Evolutionary conservation across 805 yeast species (phyloP), one percentile per base, ranked within the genome.

Genomic region (Wickerhamiella allomyrinae): DNA sequence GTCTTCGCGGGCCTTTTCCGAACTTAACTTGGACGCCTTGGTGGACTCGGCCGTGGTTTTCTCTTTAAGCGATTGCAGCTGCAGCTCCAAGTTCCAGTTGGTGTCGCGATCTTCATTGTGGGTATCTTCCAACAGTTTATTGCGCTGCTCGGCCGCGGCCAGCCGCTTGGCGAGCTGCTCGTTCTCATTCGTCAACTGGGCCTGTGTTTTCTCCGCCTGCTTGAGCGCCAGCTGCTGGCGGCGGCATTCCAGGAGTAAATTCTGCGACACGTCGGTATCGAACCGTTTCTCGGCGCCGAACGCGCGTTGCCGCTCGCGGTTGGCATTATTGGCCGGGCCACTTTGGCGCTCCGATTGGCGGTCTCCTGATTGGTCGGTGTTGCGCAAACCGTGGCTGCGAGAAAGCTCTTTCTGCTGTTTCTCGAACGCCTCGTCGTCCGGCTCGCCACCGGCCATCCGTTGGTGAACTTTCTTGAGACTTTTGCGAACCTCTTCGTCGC

Each of bases 41-140:
- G 45, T 54, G 8, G 50, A 38, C 5, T 53, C 47, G 24, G 49
- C 45, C 6, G 37, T 10, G 3, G 21, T 7, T 17, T 19, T n/a
- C 10, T 20, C 22, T 17, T 34, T 24, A 3, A 20, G 17, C 7
- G 20, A n/a, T 34, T 61, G 60, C 14, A 61, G 43, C 39, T 57
- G 50, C 25, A 56, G 42, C 42, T 61, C 64, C 27, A 61, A 50
- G 29, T 58, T 54, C 66, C 66, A 61, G 41, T 56, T 60, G 19
- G 54, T 62, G 20, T 61, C 66, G 34, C 54, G 54, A 8, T 27
- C 31, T 3, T 13, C 17, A 17, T 27, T 35, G 15, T 33, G 39
- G 27, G 17, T 27, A 8, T 29, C 19, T 15, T 22, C 20, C 14
- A 55, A 41, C n/a, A 44, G 39, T 10, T 40, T 42, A 20, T 47